Evolutionary conservation across 306 rosid genomes (phyloP).

Genomic region (Vigna radiata): DNA sequence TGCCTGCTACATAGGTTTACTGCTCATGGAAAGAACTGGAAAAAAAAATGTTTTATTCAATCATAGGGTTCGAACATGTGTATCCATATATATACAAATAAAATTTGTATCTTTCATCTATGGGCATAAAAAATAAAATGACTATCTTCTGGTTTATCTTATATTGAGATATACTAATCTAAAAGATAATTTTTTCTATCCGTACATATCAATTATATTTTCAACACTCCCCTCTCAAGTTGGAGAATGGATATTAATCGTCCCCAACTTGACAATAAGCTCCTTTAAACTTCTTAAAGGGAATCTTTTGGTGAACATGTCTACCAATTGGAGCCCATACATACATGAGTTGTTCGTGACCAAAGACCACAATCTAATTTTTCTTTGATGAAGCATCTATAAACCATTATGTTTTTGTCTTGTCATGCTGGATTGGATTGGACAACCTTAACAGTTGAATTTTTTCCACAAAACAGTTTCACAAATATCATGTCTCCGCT

Average conservation of each 20-base stretch:
- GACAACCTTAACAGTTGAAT: background rate
- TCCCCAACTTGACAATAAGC: background rate
- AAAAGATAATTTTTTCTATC: background rate
- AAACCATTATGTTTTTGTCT: too few species aligned
- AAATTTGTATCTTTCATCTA: background rate
- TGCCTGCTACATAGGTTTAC: constrained; percentile 13
- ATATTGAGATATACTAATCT: background rate
- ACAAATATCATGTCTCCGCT: background rate
- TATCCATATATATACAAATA: background rate
- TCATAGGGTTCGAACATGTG: background rate
- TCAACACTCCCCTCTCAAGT: background rate
- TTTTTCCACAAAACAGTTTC: background rate
- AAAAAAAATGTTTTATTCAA: background rate
- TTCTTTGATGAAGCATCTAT: background rate
- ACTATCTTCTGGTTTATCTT: background rate
- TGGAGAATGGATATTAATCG: background rate
- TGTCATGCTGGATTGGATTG: background rate
- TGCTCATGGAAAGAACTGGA: background rate
- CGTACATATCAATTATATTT: background rate
- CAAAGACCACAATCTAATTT: background rate
- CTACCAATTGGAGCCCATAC: background rate
- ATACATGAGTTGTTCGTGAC: background rate
- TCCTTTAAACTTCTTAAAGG: background rate
- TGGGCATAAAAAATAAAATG: background rate
- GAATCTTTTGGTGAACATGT: background rate